phyloP scores from a whole-genome alignment of 108 stramenopile species.

The Skeletonema tropicum region DNA sequence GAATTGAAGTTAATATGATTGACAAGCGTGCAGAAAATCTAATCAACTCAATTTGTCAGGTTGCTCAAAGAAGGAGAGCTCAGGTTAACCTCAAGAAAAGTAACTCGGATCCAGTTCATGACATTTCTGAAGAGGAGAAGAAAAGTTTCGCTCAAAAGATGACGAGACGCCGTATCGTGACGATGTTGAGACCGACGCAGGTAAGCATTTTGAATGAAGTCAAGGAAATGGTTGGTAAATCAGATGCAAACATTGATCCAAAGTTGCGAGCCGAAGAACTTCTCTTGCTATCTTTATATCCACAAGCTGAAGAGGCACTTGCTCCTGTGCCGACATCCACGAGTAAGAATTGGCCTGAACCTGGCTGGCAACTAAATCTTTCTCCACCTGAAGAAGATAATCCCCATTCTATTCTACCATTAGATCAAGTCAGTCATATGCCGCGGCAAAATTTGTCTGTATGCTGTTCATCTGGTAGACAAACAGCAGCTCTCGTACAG shows the following conservation, averaged over 20 bases:
- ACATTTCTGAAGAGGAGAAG: slow-evolving; percentile 20
- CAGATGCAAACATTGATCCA: slow-evolving; percentile 13
- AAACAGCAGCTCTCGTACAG: slow-evolving; percentile 30
- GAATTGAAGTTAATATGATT: not conserved
- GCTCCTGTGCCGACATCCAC: slow-evolving; percentile 7
- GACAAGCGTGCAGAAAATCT: slow-evolving; percentile 3
- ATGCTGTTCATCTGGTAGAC: slow-evolving; percentile 37
- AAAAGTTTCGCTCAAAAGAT: slow-evolving; percentile 37
- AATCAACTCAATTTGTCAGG: slow-evolving; percentile 6
- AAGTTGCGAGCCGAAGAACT: slow-evolving; percentile 36
- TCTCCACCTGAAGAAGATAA: slow-evolving; percentile 7
- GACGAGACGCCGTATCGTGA: slow-evolving; percentile 30
- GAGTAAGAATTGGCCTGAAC: slow-evolving; percentile 28
- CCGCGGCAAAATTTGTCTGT: slow-evolving; percentile 24
- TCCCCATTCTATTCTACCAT: slow-evolving; percentile 29
- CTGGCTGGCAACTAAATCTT: slow-evolving; percentile 38
- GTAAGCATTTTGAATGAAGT: slow-evolving; percentile 21
- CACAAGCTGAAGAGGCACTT: slow-evolving; percentile 17
- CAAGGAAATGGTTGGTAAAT: not conserved
- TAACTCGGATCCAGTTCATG: slow-evolving; percentile 1
- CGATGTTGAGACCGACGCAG: slow-evolving; percentile 26
- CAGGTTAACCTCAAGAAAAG: slow-evolving; percentile 1
- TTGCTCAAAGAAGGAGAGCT: slow-evolving; percentile 1
- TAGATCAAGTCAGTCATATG: slow-evolving; percentile 24
- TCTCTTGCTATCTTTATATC: slow-evolving; percentile 37